Evolutionary conservation across 371 early-diverging fungal species (phyloP), one percentile per base, ranked within the genome.

Genomic region (Apophysomyces variabilis): DNA sequence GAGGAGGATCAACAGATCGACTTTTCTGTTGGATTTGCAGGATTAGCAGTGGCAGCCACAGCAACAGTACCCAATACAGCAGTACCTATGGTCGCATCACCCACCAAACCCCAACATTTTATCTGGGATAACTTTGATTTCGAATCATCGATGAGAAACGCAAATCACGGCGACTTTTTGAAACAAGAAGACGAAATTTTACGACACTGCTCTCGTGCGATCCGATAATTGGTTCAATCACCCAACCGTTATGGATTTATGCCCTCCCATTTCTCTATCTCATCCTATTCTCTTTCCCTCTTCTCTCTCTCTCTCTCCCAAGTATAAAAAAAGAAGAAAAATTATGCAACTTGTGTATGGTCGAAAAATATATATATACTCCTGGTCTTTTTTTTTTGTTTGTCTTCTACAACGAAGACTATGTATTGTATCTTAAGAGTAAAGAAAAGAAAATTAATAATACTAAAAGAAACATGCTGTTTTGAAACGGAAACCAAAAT

Each of bases 121-220:
- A 50, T 50, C 54, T 50, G 54, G 54, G 54, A 50, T 11, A 50
- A 21, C 21, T 50, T 50, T 21, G 54, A 50, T 26, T 50, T 50
- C 21, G 54, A 50, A 21, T 26, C 54, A 5, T 9, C n/a, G 9
- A 50, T 50, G 54, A 50, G 21, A 50, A 50, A 50, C 54, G 1
- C 54, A 50, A 50, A 50, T 11, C 54, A 50, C 5, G 54, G 16
- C 21, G 54, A 50, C 21, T 50, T 50, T 26, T 32, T 50, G 21
- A 50, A 50, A 50, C 54, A 50, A 50, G 54, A 50, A 9, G 54
- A 50, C 54, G 54, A 50, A 32, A n/a, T 50, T n/a, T 21, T 50
- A 50, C 54, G 54, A n/a, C 21, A 50, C 54, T 50, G 54, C 54
- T 50, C 54, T 50, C 54, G 54, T 11, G 54, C 54, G 9, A 50